Percentiles rank a stretch among this genome's conserved stretches.
Conservation (phyloP, 345 rosid genomes). For the Bretschneidera sinensis region DNA sequence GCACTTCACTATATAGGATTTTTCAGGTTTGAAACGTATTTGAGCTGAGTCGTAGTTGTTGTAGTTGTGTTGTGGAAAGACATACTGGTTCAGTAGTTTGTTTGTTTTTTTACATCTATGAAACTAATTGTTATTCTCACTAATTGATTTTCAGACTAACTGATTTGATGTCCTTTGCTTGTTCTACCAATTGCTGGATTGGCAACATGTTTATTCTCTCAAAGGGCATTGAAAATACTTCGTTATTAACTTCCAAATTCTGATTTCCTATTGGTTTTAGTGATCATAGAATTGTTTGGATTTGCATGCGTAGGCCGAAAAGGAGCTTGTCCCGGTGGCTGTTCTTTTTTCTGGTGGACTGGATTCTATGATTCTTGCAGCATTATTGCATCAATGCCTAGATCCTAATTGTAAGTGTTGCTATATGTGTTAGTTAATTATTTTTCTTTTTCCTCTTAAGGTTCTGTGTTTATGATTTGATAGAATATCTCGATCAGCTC, state of each 20-base stretch:
- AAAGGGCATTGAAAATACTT: neutral
- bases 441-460: neutral
- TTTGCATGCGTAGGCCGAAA: slow-evolving; percentile 39
- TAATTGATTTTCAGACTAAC: too few species aligned
- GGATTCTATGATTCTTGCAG: slow-evolving; percentile 96
- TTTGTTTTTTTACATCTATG: too few species aligned
- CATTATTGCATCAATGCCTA: slow-evolving; percentile 69
- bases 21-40: slow-evolving; percentile 47
- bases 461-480: neutral
- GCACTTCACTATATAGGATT: slow-evolving; percentile 47
- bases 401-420: slow-evolving; percentile 58
- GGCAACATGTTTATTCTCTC: neutral
- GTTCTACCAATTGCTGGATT: too few species aligned
- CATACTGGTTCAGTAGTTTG: neutral
- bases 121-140: too few species aligned
- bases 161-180: too few species aligned
- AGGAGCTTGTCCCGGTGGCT: slow-evolving; percentile 63
- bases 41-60: slow-evolving; percentile 1
- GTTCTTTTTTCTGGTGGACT: slow-evolving; percentile 95
- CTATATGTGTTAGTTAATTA: neutral
- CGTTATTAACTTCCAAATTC: neutral
- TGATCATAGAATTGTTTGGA: slow-evolving; percentile 6
- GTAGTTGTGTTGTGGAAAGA: slow-evolving; percentile 4
- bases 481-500: too few species aligned
- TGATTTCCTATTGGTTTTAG: neutral